Evolutionary conservation across 1,139 yeast genomes (phyloP).

Genomic region (Wickerhamomyces sp.): DNA sequence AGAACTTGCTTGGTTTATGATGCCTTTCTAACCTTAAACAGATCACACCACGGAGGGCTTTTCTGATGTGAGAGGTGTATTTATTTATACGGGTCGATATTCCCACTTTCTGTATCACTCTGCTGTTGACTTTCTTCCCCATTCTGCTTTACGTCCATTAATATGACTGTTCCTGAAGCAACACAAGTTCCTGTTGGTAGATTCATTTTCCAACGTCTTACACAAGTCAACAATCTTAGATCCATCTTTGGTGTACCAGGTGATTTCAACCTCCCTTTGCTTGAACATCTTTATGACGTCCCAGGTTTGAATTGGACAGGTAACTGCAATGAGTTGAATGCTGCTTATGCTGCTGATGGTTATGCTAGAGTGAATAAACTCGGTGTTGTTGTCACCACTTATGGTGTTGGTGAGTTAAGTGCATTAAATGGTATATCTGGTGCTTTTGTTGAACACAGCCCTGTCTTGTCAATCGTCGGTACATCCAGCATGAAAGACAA

Average conservation of each 20-base stretch:
- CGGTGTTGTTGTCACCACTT: constrained; percentile 59
- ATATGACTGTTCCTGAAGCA: constrained; percentile 28
- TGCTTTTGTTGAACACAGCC: constrained; percentile 74
- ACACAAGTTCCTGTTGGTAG: constrained; percentile 44
- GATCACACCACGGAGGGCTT: too few species aligned
- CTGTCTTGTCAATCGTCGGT: constrained; percentile 81
- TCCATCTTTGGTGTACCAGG: constrained; percentile 47
- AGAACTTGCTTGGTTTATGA: too few species aligned
- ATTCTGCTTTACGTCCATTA: not conserved
- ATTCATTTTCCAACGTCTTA: constrained; percentile 43
- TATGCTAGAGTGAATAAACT: constrained; percentile 63
- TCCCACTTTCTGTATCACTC: too few species aligned
- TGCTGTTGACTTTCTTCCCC: too few species aligned
- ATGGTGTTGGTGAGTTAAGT: constrained; percentile 84
- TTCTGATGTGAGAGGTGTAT: too few species aligned
- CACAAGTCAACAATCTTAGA: constrained; percentile 31
- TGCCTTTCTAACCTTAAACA: too few species aligned
- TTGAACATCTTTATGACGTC: constrained; percentile 61
- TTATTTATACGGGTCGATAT: too few species aligned
- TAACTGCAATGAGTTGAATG: constrained; percentile 67
- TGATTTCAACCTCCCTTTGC: constrained; percentile 60
- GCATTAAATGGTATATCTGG: constrained; percentile 85
- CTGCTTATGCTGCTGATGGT: constrained; percentile 70
- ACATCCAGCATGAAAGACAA: constrained; percentile 45
- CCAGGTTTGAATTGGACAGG: constrained; percentile 63